Percentiles rank a stretch among this genome's conserved stretches.
These are phyloP conservation scores for Calonectria henricotiae DNA, from an alignment of 2,329 filamentous ascomycete species.

Conservation along the genomic window DNA sequence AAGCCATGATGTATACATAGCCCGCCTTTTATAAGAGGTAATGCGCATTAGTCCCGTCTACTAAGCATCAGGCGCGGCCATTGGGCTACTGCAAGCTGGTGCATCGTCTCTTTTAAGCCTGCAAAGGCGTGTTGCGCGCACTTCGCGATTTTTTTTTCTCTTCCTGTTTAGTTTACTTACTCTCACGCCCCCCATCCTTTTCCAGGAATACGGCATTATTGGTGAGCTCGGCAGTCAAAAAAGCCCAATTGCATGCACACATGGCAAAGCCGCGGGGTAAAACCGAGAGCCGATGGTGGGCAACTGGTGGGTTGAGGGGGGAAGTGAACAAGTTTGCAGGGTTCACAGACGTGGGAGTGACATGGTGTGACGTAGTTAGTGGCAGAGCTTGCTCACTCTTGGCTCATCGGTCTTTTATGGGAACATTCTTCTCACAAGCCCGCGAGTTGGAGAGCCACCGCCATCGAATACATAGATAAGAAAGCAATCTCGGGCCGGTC, in stretches of 20 bases:
- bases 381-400: neutral
- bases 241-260: conserved; percentile 9
- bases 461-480: neutral
- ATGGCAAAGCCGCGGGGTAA: conserved; percentile 35
- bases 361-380: conserved; percentile 31
- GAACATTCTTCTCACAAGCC: neutral
- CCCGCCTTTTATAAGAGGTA: neutral
- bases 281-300: neutral
- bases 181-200: neutral
- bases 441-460: neutral
- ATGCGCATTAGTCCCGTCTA: neutral
- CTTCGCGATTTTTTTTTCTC: conserved; percentile 25
- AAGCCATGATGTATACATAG: neutral
- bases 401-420: neutral
- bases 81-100: neutral
- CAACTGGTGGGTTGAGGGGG: conserved; percentile 15
- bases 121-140: conserved; percentile 8
- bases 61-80: neutral
- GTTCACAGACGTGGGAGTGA: conserved; percentile 22
- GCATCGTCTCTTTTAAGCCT: neutral
- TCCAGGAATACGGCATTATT: conserved; percentile 10
- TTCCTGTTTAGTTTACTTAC: neutral
- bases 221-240: conserved; percentile 13
- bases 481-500: conserved; percentile 15
- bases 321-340: neutral